Evolutionary conservation across 331 rosid species (phyloP).

Genomic region (Phaseolus coccineus): DNA sequence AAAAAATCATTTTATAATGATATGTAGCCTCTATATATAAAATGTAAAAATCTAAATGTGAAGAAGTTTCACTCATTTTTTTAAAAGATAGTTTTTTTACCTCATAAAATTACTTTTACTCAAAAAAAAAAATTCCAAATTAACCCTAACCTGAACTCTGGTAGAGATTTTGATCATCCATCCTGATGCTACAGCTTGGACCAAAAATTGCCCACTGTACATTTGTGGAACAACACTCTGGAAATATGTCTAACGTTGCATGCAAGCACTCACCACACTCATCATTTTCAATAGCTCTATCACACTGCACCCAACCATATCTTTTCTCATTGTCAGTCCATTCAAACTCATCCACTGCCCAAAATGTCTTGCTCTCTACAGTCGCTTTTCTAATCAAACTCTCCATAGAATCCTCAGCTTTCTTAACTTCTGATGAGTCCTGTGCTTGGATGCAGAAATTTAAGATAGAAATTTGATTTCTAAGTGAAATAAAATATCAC

Average conservation of each 20-base stretch:
- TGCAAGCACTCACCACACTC: background rate
- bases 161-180: background rate
- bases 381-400: slow-evolving; percentile 5
- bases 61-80: no score
- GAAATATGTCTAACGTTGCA: background rate
- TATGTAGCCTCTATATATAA: no score
- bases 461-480: background rate
- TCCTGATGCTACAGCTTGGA: background rate
- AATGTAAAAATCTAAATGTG: no score
- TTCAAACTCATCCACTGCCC: slow-evolving; percentile 5
- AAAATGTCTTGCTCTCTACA: background rate
- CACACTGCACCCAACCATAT: slow-evolving; percentile 3
- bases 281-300: background rate
- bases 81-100: no score
- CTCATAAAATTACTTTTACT: no score
- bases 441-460: background rate
- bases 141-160: background rate
- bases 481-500: background rate
- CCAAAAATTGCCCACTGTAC: background rate
- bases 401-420: background rate
- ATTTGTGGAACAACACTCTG: background rate
- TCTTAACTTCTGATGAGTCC: background rate
- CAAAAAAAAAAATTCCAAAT: no score
- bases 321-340: background rate
- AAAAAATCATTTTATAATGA: no score